phyloP scores from a whole-genome alignment of 106 monocot species.

The Dendrobium huoshanense region DNA sequence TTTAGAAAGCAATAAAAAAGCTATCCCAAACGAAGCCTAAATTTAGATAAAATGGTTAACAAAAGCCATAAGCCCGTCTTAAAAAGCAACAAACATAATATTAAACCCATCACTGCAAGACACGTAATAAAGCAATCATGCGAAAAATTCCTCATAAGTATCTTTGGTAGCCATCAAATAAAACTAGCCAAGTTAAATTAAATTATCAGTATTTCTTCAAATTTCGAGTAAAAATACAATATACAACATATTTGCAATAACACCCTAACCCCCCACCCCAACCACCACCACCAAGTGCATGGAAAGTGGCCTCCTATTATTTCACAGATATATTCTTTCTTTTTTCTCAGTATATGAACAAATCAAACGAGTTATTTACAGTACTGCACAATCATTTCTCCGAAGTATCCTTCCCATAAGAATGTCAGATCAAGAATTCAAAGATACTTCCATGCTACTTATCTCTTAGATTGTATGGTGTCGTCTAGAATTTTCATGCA shows the following conservation, averaged over 20 bases:
- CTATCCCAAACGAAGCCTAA: too few relatives aligned
- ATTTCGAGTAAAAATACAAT: not conserved
- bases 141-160: not conserved
- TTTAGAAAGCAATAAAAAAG: too few relatives aligned
- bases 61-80: not conserved
- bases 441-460: not conserved
- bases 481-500: slow-evolving; percentile 18
- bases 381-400: not conserved
- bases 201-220: not conserved
- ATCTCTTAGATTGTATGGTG: not conserved
- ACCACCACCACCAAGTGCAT: not conserved
- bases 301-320: not conserved
- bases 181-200: not conserved
- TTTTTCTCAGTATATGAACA: not conserved
- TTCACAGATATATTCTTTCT: not conserved
- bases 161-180: not conserved
- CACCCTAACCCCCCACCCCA: not conserved
- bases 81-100: not conserved
- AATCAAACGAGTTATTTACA: not conserved
- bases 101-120: not conserved
- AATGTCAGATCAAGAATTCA: not conserved
- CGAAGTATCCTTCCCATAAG: not conserved
- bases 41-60: not conserved
- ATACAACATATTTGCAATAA: not conserved
- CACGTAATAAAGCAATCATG: not conserved